A percentile compares a stretch with the other conserved stretches of the same genome.
These are phyloP conservation scores for Tricholoma matsutake DNA, from an alignment of 768 basidiomycete species.

Conservation along the genomic window DNA sequence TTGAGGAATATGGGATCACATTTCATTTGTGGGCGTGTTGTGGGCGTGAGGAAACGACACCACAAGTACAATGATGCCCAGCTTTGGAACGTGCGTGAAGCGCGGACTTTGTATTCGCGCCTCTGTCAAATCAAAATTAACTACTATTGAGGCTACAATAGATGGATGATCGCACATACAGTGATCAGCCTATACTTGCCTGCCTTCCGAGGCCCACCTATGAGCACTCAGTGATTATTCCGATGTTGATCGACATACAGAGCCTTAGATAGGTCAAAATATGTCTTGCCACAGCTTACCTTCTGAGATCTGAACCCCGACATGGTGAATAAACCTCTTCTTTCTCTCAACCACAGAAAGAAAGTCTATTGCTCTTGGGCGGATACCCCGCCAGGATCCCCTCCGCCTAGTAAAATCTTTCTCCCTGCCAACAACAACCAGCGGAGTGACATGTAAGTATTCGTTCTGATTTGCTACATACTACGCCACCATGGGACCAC, in stretches of 20 bases:
- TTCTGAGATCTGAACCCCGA: neutral
- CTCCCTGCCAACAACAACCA: neutral
- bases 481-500: neutral
- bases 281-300: neutral
- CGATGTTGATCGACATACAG: too few relatives aligned
- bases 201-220: neutral
- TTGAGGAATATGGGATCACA: too few relatives aligned
- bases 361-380: neutral
- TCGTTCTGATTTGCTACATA: neutral
- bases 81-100: neutral
- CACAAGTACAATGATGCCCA: too few relatives aligned
- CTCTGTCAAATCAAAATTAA: neutral
- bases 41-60: too few relatives aligned
- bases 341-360: neutral
- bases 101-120: neutral
- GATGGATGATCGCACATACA: neutral
- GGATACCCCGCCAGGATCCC: neutral
- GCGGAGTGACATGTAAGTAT: neutral
- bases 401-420: neutral
- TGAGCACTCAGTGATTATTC: slow-evolving; percentile 4
- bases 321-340: neutral
- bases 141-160: neutral
- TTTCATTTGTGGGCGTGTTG: too few relatives aligned
- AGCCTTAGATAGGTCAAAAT: slow-evolving; percentile 1
- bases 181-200: neutral